These are phyloP conservation scores for Paramecium tetraurelia DNA, from an alignment of 73 alveolate species.

Conservation along the genomic window DNA sequence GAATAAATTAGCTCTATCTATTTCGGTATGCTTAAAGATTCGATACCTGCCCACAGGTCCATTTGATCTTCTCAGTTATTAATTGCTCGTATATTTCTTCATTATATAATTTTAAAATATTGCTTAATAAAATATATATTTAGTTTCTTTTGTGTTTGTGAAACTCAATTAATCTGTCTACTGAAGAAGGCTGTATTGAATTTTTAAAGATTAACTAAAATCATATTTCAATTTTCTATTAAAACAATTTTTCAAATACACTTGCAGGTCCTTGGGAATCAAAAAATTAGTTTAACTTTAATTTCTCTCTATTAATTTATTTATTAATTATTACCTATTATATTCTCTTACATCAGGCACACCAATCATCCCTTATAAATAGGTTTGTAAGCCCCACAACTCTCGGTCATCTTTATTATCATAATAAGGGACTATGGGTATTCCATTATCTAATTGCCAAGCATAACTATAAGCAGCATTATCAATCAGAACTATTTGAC, in stretches of 20 bases:
- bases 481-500: conserved; percentile 68
- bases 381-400: conserved; percentile 2
- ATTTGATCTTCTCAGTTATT: conserved; percentile 5
- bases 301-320: not conserved
- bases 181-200: not conserved
- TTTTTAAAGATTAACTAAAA: not conserved
- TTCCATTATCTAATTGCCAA: conserved; percentile 69
- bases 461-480: conserved; percentile 78
- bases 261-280: conserved; percentile 32
- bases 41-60: not conserved
- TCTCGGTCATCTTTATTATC: conserved; percentile 74
- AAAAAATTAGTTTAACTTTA: not conserved
- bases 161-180: not conserved
- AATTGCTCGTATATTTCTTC: not conserved
- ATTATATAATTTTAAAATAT: not conserved
- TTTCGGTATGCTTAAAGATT: not conserved
- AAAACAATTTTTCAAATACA: conserved; percentile 31
- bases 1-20: conserved; percentile 36
- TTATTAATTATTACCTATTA: not conserved
- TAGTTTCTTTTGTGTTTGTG: not conserved
- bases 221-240: conserved; percentile 32
- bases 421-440: conserved; percentile 74
- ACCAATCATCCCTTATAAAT: conserved; percentile 40
- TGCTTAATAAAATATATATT: not conserved
- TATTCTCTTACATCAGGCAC: conserved; percentile 56